phyloP scores from a whole-genome alignment of 208 protist species.

The Crithidia expoeki region DNA sequence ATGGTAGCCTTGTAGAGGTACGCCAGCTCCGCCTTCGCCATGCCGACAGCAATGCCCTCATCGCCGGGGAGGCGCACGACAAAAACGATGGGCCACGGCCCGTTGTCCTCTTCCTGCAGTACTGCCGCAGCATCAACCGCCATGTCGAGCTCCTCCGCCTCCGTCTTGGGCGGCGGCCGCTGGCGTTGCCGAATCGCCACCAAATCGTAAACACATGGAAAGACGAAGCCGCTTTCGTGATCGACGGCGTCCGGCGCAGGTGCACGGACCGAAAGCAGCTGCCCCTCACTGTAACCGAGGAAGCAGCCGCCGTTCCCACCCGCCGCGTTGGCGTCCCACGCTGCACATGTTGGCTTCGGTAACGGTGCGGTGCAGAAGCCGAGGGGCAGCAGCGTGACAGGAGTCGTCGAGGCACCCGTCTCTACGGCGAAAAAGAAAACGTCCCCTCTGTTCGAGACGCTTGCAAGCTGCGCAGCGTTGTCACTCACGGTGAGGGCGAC shows the following conservation, averaged over 20 bases:
- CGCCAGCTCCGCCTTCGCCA: constrained; percentile 68
- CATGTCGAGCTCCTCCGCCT: constrained; percentile 63
- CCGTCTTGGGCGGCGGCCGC: constrained; percentile 55
- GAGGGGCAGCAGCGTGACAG: constrained; percentile 51
- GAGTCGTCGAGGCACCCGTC: not conserved
- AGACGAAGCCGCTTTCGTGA: constrained; percentile 71
- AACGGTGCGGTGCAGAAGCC: constrained; percentile 83
- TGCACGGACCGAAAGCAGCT: constrained; percentile 66
- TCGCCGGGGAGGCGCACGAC: constrained; percentile 47
- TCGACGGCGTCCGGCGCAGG: constrained; percentile 58
- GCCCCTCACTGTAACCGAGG: constrained; percentile 68
- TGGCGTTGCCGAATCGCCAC: constrained; percentile 81
- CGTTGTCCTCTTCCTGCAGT: constrained; percentile 82
- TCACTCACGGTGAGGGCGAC: constrained; percentile 65
- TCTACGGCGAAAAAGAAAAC: constrained; percentile 94
- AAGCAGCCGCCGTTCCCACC: constrained; percentile 51
- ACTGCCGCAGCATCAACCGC: constrained; percentile 51
- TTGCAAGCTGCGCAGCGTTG: constrained; percentile 76
- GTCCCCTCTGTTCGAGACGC: constrained; percentile 73
- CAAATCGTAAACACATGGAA: constrained; percentile 59
- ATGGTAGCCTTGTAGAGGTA: constrained; percentile 70
- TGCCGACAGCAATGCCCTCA: constrained; percentile 51
- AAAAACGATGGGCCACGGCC: constrained; percentile 69
- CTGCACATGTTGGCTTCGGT: constrained; percentile 49
- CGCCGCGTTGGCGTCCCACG: constrained; percentile 55